phyloP scores from a whole-genome alignment of 2,329 filamentous ascomycete genomes.

The Ceratocystis cacaofunesta region DNA sequence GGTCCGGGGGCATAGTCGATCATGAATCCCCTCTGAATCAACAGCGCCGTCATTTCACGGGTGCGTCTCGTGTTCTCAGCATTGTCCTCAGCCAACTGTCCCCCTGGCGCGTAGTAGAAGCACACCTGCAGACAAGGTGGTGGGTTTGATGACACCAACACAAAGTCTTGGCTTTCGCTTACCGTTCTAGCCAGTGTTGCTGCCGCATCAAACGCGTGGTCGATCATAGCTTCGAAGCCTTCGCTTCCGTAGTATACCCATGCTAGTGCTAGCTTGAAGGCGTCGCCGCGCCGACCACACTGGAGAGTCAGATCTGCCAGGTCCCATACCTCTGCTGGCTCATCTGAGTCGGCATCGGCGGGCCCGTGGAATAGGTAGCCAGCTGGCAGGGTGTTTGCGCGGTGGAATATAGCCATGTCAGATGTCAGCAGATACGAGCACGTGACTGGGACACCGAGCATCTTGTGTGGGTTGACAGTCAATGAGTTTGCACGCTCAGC shows the following conservation, averaged over 20 bases:
- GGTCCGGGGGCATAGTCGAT: constrained; percentile 45
- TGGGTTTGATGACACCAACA: constrained; percentile 58
- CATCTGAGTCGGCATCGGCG: constrained; percentile 22
- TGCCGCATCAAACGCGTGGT: constrained; percentile 59
- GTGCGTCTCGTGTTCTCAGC: constrained; percentile 40
- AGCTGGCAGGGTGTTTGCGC: constrained; percentile 71
- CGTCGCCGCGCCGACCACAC: constrained; percentile 76
- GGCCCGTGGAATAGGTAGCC: constrained; percentile 68
- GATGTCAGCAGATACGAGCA: constrained; percentile 76
- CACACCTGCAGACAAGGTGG: constrained; percentile 87
- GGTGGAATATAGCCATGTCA: constrained; percentile 64
- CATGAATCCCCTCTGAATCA: constrained; percentile 43
- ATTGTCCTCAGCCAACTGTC: constrained; percentile 6
- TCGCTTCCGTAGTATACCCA: constrained; percentile 78
- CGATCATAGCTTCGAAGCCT: constrained; percentile 57
- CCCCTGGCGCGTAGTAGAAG: constrained; percentile 63
- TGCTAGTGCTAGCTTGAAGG: constrained; percentile 69
- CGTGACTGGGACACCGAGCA: constrained; percentile 81
- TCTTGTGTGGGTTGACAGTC: constrained; percentile 91
- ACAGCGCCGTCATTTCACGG: constrained; percentile 31
- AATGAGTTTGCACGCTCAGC: constrained; percentile 63
- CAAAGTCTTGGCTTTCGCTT: constrained; percentile 41
- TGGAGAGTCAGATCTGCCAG: constrained; percentile 85
- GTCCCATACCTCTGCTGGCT: constrained; percentile 57
- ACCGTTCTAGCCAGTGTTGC: constrained; percentile 51